phyloP scores from a whole-genome alignment of 192 early-diverging fungal genomes.

The Gigaspora rosea region DNA sequence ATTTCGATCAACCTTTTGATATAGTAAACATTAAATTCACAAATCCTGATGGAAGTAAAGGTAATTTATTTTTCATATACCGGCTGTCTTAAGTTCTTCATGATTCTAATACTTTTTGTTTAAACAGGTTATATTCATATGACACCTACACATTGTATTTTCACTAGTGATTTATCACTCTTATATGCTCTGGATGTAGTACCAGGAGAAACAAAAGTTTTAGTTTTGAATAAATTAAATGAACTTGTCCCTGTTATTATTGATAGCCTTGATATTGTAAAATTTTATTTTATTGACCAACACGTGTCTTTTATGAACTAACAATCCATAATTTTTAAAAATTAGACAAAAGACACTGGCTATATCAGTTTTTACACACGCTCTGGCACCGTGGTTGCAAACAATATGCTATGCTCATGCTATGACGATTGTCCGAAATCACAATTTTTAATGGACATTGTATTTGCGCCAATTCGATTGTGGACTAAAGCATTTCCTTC shows the following conservation, averaged over 20 bases:
- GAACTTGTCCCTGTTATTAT: slow-evolving; percentile 5
- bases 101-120: background rate
- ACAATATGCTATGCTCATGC: slow-evolving; percentile 8
- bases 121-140: slow-evolving; percentile 11
- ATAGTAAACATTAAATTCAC: slow-evolving; percentile 16
- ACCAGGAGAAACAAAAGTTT: slow-evolving; percentile 8
- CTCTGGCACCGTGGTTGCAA: slow-evolving; percentile 4
- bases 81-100: background rate
- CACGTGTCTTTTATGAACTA: background rate
- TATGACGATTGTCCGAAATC: slow-evolving; percentile 15
- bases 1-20: background rate
- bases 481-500: slow-evolving; percentile 11
- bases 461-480: slow-evolving; percentile 17
- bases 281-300: background rate
- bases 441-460: slow-evolving; percentile 22
- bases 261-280: background rate
- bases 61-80: background rate
- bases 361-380: slow-evolving; percentile 28
- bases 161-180: slow-evolving; percentile 10
- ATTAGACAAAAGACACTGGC: background rate
- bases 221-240: slow-evolving; percentile 17
- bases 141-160: slow-evolving; percentile 14
- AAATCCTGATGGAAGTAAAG: slow-evolving; percentile 15
- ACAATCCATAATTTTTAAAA: background rate
- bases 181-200: slow-evolving; percentile 13